These are phyloP conservation scores for Verticillium zaregamsianum DNA, from an alignment of 2,329 filamentous ascomycete species.

Conservation along the genomic window DNA sequence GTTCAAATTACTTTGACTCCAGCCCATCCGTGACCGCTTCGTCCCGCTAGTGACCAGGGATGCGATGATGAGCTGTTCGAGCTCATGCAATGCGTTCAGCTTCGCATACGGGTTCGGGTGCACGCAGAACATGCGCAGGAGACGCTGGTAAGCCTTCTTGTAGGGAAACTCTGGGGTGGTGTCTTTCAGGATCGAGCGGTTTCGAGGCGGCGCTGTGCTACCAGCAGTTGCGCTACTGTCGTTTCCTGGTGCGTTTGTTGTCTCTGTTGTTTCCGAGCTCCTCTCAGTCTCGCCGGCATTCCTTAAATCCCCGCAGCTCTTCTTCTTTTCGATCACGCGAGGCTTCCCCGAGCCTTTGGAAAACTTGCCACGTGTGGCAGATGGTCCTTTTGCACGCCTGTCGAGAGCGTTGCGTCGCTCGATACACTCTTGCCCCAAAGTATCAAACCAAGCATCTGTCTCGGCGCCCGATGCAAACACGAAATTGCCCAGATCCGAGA, in stretches of 20 bases:
- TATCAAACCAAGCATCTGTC: conserved; percentile 83
- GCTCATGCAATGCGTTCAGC: conserved; percentile 74
- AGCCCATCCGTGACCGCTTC: conserved; percentile 23
- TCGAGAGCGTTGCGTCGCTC: conserved; percentile 56
- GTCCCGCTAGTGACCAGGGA: conserved; percentile 47
- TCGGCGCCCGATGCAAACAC: conserved; percentile 89
- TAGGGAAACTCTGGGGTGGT: conserved; percentile 66
- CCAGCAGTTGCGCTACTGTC: conserved; percentile 37
- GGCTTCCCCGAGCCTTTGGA: conserved; percentile 31
- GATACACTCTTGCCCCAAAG: conserved; percentile 62
- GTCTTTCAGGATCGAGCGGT: conserved; percentile 21
- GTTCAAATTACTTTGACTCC: conserved; percentile 31
- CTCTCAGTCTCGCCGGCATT: conserved; percentile 40
- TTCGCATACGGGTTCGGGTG: conserved; percentile 87
- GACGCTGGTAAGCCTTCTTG: conserved; percentile 69
- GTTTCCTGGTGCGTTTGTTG: conserved; percentile 31
- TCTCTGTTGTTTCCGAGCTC: conserved; percentile 32
- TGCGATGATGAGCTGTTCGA: conserved; percentile 76
- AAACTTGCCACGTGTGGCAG: conserved; percentile 25
- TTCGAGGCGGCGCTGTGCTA: conserved; percentile 14
- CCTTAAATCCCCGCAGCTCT: conserved; percentile 63
- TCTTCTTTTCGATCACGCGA: conserved; percentile 58
- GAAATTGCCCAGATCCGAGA: conserved; percentile 84
- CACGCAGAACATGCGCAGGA: conserved; percentile 82
- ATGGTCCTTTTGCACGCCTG: conserved; percentile 32